Evolutionary conservation across 2,329 filamentous ascomycete genomes (phyloP).

Genomic region (Cytospora schulzeri): DNA sequence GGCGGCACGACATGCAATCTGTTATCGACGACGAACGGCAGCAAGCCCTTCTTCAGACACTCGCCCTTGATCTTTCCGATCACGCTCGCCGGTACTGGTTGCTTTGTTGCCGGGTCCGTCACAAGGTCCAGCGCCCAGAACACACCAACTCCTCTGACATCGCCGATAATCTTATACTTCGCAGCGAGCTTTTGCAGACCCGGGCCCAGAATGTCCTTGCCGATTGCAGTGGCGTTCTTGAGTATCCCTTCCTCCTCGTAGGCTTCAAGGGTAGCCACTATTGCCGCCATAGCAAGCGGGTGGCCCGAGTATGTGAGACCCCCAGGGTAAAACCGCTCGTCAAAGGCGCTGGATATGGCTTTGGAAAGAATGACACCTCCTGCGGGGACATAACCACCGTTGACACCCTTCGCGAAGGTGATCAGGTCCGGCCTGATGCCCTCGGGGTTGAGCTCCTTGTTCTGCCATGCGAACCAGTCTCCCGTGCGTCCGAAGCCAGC

Average conservation of each 20-base stretch:
- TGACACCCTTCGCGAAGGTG: constrained; percentile 27
- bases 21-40: constrained; percentile 27
- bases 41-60: constrained; percentile 17
- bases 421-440: constrained; percentile 21
- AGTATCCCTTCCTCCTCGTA: constrained; percentile 24
- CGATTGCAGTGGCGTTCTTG: constrained; percentile 19
- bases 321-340: constrained; percentile 22
- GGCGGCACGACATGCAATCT: constrained; percentile 24
- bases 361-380: constrained; percentile 26
- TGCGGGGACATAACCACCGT: constrained; percentile 25
- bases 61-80: constrained; percentile 23
- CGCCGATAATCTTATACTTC: constrained; percentile 20
- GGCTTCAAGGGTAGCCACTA: constrained; percentile 24
- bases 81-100: constrained; percentile 13
- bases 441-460: constrained; percentile 22
- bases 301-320: constrained; percentile 27
- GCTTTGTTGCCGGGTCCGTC: constrained; percentile 19
- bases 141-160: constrained; percentile 23
- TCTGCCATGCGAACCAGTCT: constrained; percentile 28
- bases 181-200: constrained; percentile 21
- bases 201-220: constrained; percentile 23
- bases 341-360: constrained; percentile 21
- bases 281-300: constrained; percentile 27
- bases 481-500: constrained; percentile 25
- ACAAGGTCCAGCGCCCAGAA: constrained; percentile 28